phyloP scores from a whole-genome alignment of 2,329 filamentous ascomycete genomes.

The Sclerotinia minor region DNA sequence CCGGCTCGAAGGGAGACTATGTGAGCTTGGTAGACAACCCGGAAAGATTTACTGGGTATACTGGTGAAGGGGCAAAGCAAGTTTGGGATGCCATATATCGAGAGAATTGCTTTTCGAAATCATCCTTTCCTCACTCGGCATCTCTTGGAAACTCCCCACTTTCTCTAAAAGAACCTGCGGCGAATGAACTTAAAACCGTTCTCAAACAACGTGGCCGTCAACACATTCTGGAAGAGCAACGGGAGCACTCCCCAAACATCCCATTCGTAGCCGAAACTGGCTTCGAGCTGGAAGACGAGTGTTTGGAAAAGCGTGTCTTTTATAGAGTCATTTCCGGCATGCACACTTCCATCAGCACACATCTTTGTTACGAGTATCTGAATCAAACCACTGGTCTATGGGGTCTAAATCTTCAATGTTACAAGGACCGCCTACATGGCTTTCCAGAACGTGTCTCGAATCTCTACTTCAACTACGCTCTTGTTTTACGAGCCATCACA shows the following conservation, averaged over 20 bases:
- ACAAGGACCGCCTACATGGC: constrained; percentile 78
- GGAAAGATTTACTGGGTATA: constrained; percentile 92
- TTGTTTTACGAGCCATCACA: constrained; percentile 86
- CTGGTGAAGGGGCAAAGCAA: constrained; percentile 78
- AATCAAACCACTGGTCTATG: constrained; percentile 94
- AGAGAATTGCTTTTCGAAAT: constrained; percentile 88
- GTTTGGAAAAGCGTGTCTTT: constrained; percentile 97
- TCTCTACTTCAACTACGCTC: constrained; percentile 97
- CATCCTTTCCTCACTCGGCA: constrained; percentile 62
- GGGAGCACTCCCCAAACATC: constrained; percentile 54
- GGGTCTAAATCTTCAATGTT: constrained; percentile 88
- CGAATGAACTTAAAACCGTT: constrained; percentile 61
- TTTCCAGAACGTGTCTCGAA: constrained; percentile 93
- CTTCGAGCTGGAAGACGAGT: constrained; percentile 83
- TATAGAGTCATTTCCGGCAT: constrained; percentile 94
- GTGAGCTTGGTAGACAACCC: constrained; percentile 92
- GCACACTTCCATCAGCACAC: constrained; percentile 96
- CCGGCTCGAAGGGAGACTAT: constrained; percentile 86
- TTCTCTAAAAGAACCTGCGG: constrained; percentile 47
- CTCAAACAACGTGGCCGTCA: constrained; percentile 60
- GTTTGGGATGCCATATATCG: constrained; percentile 97
- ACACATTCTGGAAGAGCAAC: constrained; percentile 60
- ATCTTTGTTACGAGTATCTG: constrained; percentile 93
- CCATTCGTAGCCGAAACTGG: constrained; percentile 63
- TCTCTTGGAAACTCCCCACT: constrained; percentile 50